phyloP scores from a whole-genome alignment of 176 grass and related monocot genomes.

The Zoysia pacifica region DNA sequence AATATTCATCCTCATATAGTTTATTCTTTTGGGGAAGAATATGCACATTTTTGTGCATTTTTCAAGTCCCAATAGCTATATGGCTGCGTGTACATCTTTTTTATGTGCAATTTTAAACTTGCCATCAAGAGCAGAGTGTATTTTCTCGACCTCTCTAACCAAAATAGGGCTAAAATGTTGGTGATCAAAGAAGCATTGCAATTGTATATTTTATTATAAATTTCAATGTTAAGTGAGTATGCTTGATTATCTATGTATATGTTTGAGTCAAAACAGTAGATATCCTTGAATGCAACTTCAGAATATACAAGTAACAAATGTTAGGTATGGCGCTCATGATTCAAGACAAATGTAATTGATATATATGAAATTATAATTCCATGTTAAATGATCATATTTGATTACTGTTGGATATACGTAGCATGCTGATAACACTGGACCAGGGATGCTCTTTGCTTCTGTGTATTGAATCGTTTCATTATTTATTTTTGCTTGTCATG shows the following conservation, averaged over 20 bases:
- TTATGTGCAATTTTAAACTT: conserved; percentile 30
- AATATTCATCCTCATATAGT: conserved; percentile 17
- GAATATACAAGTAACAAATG: neutral
- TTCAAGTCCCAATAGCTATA: conserved; percentile 15
- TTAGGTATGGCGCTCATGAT: neutral
- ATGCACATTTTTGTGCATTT: conserved; percentile 42
- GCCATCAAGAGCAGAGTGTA: conserved; percentile 2
- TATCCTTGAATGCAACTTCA: neutral
- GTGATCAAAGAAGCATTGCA: conserved; percentile 2
- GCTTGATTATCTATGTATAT: neutral
- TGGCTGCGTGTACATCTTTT: conserved; percentile 37
- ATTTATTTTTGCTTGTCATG: neutral
- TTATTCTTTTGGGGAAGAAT: conserved; percentile 29
- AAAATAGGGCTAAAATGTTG: neutral
- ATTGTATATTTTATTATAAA: conserved; percentile 17
- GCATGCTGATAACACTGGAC: conserved; percentile 2
- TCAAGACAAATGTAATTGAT: conserved; percentile 2
- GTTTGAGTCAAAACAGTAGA: neutral
- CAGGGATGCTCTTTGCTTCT: conserved; percentile 1
- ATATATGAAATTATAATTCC: neutral
- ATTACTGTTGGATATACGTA: neutral
- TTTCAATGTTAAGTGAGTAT: neutral
- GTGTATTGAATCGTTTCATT: neutral
- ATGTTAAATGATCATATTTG: neutral
- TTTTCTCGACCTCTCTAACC: neutral